phyloP scores from a whole-genome alignment of 1,284 basidiomycete species.

The Abortiporus biennis region DNA sequence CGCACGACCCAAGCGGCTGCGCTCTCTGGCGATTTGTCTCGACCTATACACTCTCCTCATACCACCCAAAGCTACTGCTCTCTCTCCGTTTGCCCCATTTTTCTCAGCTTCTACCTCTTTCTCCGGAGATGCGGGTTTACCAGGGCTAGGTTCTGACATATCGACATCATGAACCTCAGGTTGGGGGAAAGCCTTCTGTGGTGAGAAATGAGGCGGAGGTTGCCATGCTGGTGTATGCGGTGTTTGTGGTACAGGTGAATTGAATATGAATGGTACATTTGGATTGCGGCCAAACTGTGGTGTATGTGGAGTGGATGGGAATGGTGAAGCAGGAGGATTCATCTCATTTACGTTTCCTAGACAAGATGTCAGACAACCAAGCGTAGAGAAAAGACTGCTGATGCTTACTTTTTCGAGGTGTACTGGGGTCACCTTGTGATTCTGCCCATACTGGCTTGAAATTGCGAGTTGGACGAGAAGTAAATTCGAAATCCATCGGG shows the following conservation, averaged over 20 bases:
- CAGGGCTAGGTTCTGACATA: slow-evolving; percentile 66
- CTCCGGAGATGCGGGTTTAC: slow-evolving; percentile 7
- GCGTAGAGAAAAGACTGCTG: neutral
- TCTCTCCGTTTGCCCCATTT: slow-evolving; percentile 21
- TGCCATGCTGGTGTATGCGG: slow-evolving; percentile 50
- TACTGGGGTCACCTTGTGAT: slow-evolving; percentile 34
- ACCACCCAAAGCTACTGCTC: slow-evolving; percentile 58
- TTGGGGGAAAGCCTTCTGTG: slow-evolving; percentile 52
- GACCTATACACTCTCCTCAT: slow-evolving; percentile 63
- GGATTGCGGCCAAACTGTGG: slow-evolving; percentile 56
- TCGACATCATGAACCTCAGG: slow-evolving; percentile 62
- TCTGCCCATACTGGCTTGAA: slow-evolving; percentile 54
- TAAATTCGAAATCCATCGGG: slow-evolving; percentile 78
- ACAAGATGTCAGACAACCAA: neutral
- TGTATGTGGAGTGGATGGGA: slow-evolving; percentile 33
- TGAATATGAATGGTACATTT: slow-evolving; percentile 68
- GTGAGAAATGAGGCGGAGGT: slow-evolving; percentile 53
- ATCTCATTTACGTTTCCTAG: slow-evolving; percentile 54
- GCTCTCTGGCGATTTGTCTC: slow-evolving; percentile 42
- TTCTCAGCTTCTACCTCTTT: slow-evolving; percentile 33
- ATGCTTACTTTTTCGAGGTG: slow-evolving; percentile 61
- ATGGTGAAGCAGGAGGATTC: slow-evolving; percentile 37
- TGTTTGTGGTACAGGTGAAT: slow-evolving; percentile 42
- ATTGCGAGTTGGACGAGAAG: slow-evolving; percentile 41
- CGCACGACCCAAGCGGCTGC: slow-evolving; percentile 22